A percentile compares a stretch with the other conserved stretches of the same genome.
These are phyloP conservation scores for Alternaria gaisen DNA, from an alignment of 2,329 filamentous ascomycete species.

Conservation along the genomic window DNA sequence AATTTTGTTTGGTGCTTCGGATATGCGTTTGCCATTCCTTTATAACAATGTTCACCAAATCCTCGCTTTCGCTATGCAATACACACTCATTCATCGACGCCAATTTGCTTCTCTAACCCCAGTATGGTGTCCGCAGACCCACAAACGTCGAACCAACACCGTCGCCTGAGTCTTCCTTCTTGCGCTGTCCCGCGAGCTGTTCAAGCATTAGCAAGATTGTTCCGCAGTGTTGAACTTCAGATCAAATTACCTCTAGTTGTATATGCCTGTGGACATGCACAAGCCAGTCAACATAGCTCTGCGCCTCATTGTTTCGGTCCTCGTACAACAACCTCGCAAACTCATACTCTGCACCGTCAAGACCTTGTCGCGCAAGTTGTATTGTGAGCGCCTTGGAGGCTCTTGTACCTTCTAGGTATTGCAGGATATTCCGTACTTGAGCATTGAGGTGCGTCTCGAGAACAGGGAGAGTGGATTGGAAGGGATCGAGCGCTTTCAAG, in stretches of 20 bases:
- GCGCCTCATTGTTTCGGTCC: constrained; percentile 96
- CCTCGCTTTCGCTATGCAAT: constrained; percentile 41
- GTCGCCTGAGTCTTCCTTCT: constrained; percentile 67
- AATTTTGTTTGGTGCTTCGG: background rate
- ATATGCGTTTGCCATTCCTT: constrained; percentile 15
- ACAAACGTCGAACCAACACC: constrained; percentile 49
- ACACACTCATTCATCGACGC: constrained; percentile 17
- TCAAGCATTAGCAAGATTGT: constrained; percentile 18
- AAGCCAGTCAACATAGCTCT: constrained; percentile 98
- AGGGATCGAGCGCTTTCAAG: constrained; percentile 81
- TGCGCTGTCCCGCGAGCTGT: constrained; percentile 71
- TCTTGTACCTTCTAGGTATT: constrained; percentile 81
- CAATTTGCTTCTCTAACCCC: constrained; percentile 38
- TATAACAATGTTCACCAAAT: constrained; percentile 14
- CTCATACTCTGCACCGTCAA: constrained; percentile 96
- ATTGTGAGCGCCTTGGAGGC: constrained; percentile 89
- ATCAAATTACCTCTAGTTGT: constrained; percentile 73
- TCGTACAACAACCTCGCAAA: constrained; percentile 92
- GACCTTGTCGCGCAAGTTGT: constrained; percentile 88
- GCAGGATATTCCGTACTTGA: constrained; percentile 91
- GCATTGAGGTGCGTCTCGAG: constrained; percentile 93
- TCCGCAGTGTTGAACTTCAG: background rate
- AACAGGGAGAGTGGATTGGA: constrained; percentile 79
- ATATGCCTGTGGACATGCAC: constrained; percentile 94
- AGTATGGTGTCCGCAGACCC: constrained; percentile 52